Conservation (phyloP, 441 rosid genomes). For the Viola pubescens region DNA sequence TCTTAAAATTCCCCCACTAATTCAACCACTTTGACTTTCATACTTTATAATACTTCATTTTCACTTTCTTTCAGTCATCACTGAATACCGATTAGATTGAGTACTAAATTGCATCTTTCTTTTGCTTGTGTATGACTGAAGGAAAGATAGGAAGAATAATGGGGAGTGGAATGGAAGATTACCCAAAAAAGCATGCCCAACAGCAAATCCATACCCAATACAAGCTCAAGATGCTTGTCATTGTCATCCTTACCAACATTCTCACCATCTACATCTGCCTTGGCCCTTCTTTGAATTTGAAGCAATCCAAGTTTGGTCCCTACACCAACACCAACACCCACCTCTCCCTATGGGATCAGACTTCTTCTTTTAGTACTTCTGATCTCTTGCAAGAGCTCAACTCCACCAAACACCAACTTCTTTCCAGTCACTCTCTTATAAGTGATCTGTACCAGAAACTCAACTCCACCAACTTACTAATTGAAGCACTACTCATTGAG, state of each 20-base stretch:
- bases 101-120: background rate
- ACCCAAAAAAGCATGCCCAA: constrained; percentile 23
- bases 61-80: too few species aligned
- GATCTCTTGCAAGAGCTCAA: constrained; percentile 21
- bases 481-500: constrained; percentile 27
- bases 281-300: constrained; percentile 18
- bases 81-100: background rate
- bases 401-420: constrained; percentile 28
- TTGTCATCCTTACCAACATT: constrained; percentile 36
- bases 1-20: too few species aligned
- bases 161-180: constrained; percentile 22
- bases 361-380: background rate
- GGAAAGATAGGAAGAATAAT: constrained; percentile 9
- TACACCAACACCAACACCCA: background rate
- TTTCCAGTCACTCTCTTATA: constrained; percentile 21
- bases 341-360: constrained; percentile 1
- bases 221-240: constrained; percentile 32
- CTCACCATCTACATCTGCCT: constrained; percentile 33
- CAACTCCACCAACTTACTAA: constrained; percentile 32
- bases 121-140: background rate
- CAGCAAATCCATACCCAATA: constrained; percentile 15
- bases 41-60: too few species aligned
- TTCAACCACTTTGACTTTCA: too few species aligned
- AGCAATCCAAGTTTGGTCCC: background rate
- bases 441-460: constrained; percentile 30